phyloP scores from a whole-genome alignment of 106 monocot species.

The Platanthera zijinensis region DNA sequence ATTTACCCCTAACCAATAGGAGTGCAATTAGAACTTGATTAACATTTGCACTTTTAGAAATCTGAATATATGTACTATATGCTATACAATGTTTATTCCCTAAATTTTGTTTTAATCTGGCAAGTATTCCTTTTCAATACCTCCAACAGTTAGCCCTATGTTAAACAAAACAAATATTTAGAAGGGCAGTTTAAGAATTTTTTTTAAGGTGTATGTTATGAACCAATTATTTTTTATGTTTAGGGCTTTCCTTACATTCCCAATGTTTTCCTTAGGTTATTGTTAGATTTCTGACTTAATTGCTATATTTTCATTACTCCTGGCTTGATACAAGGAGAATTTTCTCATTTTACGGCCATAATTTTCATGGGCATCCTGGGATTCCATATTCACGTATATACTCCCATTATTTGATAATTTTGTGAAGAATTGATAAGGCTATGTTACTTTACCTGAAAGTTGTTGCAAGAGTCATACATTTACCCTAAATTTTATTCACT shows the following conservation, averaged over 20 bases:
- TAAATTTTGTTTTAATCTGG: not conserved
- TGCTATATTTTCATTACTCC: not conserved
- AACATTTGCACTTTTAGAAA: no score
- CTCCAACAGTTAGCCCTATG: not conserved
- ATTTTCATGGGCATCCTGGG: not conserved
- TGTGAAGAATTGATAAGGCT: not conserved
- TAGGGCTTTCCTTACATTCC: not conserved
- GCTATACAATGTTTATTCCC: not conserved
- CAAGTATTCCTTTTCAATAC: not conserved
- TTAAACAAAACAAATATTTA: not conserved
- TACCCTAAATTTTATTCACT: not conserved
- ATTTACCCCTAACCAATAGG: not conserved
- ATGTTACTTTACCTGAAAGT: not conserved
- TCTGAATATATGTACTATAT: no score
- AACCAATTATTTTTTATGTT: not conserved
- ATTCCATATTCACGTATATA: not conserved
- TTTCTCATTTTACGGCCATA: not conserved
- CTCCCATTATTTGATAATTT: not conserved
- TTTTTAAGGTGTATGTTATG: not conserved
- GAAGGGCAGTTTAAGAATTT: not conserved
- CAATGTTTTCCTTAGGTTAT: not conserved
- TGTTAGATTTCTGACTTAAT: not conserved
- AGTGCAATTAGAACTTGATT: not conserved
- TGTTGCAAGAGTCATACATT: not conserved
- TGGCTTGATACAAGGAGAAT: not conserved